A percentile compares a stretch with the other conserved stretches of the same genome.
Conservation (phyloP, 768 basidiomycete species). For the Russula emetica region DNA sequence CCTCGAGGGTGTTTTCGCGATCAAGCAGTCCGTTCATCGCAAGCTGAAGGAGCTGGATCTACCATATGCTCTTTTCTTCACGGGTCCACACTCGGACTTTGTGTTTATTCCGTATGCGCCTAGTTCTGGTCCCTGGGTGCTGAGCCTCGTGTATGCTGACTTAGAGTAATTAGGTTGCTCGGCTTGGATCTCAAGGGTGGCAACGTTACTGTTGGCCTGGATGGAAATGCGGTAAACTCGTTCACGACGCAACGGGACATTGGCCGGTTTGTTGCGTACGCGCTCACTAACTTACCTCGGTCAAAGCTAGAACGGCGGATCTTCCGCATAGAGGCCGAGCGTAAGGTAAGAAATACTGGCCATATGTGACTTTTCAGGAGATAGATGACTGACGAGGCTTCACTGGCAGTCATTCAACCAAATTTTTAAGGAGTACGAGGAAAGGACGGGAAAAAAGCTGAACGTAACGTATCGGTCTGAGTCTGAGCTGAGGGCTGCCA, state of each 20-base stretch:
- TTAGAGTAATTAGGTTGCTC: neutral
- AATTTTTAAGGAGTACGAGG: conserved; percentile 23
- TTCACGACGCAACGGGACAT: conserved; percentile 27
- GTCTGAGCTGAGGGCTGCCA: conserved; percentile 22
- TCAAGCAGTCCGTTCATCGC: conserved; percentile 20
- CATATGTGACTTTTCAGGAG: neutral
- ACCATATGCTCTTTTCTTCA: conserved; percentile 28
- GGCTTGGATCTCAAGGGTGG: conserved; percentile 22
- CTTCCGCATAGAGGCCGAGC: conserved; percentile 27
- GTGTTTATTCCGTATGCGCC: conserved; percentile 17
- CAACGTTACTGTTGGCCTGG: conserved; percentile 21
- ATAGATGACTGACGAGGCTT: neutral
- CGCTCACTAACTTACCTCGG: conserved; percentile 20
- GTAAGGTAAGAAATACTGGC: conserved; percentile 16
- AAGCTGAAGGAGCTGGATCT: conserved; percentile 25
- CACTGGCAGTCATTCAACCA: conserved; percentile 25
- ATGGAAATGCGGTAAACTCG: conserved; percentile 24
- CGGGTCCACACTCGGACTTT: conserved; percentile 18
- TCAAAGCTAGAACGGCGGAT: conserved; percentile 17
- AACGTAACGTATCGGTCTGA: conserved; percentile 16
- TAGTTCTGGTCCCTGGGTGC: neutral
- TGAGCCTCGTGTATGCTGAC: neutral
- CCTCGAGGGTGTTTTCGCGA: conserved; percentile 8
- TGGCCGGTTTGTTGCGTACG: conserved; percentile 28
- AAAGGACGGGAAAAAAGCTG: conserved; percentile 24